Percentiles rank a stretch among this genome's conserved stretches.
Evolutionary conservation across 2,329 filamentous ascomycete genomes (phyloP).

Genomic region (Colletotrichum coccodes): DNA sequence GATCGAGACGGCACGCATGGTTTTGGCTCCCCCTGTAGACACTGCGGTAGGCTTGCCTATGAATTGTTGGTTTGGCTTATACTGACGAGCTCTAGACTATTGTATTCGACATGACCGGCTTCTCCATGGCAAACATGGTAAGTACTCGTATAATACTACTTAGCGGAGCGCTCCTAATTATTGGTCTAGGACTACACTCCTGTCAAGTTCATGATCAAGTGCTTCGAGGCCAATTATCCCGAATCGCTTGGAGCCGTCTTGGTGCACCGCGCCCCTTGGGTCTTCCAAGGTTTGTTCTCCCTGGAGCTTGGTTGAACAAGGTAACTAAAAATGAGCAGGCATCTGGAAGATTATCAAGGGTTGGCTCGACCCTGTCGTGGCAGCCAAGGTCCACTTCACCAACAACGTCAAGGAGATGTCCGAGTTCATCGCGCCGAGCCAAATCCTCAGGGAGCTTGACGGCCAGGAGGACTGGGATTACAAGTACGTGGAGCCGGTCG

Average conservation of each 20-base stretch:
- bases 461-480: constrained; percentile 89
- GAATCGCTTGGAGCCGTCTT: constrained; percentile 90
- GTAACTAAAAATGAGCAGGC: constrained; percentile 56
- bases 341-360: constrained; percentile 96
- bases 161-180: constrained; percentile 33
- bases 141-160: constrained; percentile 35
- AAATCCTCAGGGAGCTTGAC: constrained; percentile 85
- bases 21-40: constrained; percentile 83
- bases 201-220: constrained; percentile 99
- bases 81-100: constrained; percentile 70
- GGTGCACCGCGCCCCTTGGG: constrained; percentile 96
- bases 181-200: constrained; percentile 81
- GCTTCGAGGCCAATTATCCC: constrained; percentile 98
- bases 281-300: constrained; percentile 81
- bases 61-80: too few relatives aligned
- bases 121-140: constrained; percentile 94
- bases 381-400: constrained; percentile 92
- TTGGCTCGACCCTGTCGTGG: constrained; percentile 97
- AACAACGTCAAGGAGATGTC: constrained; percentile 83
- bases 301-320: constrained; percentile 6
- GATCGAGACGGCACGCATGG: constrained; percentile 92
- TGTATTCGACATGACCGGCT: constrained; percentile 95
- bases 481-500: constrained; percentile 78
- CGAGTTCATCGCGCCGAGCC: constrained; percentile 75
- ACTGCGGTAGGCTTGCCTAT: constrained; percentile 79